A percentile compares a stretch with the other conserved stretches of the same genome.
Evolutionary conservation across 345 rosid genomes (phyloP).

Genomic region (Angophora floribunda): DNA sequence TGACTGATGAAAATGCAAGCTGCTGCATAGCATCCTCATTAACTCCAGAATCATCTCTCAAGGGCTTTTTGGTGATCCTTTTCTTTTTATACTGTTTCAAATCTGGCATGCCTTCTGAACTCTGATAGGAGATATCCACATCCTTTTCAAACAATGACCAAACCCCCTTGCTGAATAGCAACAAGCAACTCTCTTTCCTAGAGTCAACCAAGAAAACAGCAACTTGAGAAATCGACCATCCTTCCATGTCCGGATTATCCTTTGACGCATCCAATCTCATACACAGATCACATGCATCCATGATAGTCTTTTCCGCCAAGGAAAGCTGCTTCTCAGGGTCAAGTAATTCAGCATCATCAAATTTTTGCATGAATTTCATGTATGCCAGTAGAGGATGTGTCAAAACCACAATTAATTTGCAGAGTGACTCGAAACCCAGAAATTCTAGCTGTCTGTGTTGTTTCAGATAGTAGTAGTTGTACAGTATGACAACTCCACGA

Average conservation of each 20-base stretch:
- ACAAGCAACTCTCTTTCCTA: constrained; percentile 34
- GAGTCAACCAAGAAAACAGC: constrained; percentile 54
- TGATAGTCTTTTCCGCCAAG: constrained; percentile 38
- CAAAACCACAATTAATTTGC: constrained; percentile 44
- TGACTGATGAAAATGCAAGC: constrained; percentile 53
- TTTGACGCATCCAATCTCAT: constrained; percentile 34
- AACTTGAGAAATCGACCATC: constrained; percentile 51
- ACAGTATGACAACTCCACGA: constrained; percentile 61
- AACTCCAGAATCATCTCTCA: constrained; percentile 3
- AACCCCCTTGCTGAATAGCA: constrained; percentile 49
- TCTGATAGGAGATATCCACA: constrained; percentile 9
- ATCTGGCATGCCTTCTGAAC: constrained; percentile 4
- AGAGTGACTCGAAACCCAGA: constrained; percentile 46
- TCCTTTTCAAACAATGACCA: constrained; percentile 73
- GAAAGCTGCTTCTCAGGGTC: constrained; percentile 38
- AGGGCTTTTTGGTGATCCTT: constrained; percentile 9
- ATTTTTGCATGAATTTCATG: constrained; percentile 30
- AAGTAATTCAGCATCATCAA: constrained; percentile 14
- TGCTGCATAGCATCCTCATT: constrained; percentile 32
- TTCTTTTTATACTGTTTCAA: constrained; percentile 16
- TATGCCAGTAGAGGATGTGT: constrained; percentile 41
- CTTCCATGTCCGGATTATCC: constrained; percentile 24
- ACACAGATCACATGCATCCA: constrained; percentile 64
- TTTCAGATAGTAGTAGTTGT: constrained; percentile 66
- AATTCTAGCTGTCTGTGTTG: constrained; percentile 34